phyloP scores from a whole-genome alignment of 176 grass and related monocot genomes.

The Phragmites australis region DNA sequence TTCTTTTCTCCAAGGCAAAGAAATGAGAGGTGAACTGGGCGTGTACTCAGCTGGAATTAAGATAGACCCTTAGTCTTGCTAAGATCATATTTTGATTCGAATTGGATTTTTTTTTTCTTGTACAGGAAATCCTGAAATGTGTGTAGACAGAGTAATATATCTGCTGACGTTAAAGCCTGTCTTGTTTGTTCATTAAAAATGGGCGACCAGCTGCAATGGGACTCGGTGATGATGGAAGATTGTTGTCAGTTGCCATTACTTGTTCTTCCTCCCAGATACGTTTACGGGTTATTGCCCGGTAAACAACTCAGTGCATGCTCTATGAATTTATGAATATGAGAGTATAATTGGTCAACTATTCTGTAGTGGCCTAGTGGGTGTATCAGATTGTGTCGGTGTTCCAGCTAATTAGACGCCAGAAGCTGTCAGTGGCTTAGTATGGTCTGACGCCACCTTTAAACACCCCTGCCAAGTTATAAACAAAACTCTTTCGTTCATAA shows the following conservation, averaged over 20 bases:
- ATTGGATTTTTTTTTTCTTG: slow-evolving; percentile 35
- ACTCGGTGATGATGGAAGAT: neutral
- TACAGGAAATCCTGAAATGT: slow-evolving; percentile 27
- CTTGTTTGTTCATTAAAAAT: neutral
- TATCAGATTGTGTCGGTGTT: slow-evolving; percentile 11
- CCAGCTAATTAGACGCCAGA: slow-evolving; percentile 13
- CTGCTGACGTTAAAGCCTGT: neutral
- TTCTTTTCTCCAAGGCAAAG: slow-evolving; percentile 97
- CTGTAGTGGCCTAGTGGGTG: neutral
- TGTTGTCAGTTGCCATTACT: slow-evolving; percentile 6
- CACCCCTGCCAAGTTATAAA: neutral
- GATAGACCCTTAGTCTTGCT: neutral
- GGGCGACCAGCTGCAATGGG: neutral
- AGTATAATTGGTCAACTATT: neutral
- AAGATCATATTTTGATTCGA: slow-evolving; percentile 18
- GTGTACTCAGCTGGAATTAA: neutral
- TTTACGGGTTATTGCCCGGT: slow-evolving; percentile 21
- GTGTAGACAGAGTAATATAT: neutral
- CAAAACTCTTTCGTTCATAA: neutral
- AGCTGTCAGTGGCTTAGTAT: neutral
- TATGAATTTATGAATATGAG: neutral
- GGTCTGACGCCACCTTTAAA: neutral
- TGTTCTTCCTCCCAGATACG: neutral
- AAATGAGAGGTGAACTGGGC: slow-evolving; percentile 53
- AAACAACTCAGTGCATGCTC: neutral